A percentile compares a stretch with the other conserved stretches of the same genome.
Conservation (phyloP, 176 grass and related monocot genomes). For the Poa annua region DNA sequence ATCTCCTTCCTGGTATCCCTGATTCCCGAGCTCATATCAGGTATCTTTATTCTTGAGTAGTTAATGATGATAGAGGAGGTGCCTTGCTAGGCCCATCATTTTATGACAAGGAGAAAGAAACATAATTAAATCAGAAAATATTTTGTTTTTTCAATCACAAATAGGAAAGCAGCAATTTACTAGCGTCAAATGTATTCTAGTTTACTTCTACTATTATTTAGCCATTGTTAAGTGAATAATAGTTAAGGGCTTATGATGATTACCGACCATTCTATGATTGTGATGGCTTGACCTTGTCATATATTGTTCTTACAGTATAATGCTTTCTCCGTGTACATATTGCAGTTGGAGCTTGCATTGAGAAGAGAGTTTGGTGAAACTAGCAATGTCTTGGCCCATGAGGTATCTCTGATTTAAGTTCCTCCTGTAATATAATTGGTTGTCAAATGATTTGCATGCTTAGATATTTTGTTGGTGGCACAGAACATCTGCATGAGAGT, state of each 20-base stretch:
- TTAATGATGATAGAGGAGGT: background rate
- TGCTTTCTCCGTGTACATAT: constrained; percentile 30
- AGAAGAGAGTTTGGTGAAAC: constrained; percentile 90
- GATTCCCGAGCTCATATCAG: no score
- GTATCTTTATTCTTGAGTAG: background rate
- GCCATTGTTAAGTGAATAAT: background rate
- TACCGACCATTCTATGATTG: background rate
- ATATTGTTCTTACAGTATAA: constrained; percentile 17
- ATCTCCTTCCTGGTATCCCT: no score
- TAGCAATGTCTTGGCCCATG: constrained; percentile 58
- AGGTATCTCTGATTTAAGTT: constrained; percentile 53
- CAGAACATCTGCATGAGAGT: constrained; percentile 91
- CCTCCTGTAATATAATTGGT: constrained; percentile 18
- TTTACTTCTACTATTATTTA: constrained; percentile 2
- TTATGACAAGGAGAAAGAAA: constrained; percentile 1
- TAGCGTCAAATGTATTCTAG: background rate
- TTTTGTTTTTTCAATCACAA: background rate
- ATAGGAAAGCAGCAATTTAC: background rate
- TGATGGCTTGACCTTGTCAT: constrained; percentile 2
- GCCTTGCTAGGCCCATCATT: background rate
- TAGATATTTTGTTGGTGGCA: constrained; percentile 36
- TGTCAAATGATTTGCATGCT: constrained; percentile 26
- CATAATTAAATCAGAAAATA: background rate
- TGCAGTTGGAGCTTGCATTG: constrained; percentile 90
- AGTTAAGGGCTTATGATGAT: background rate